Evolutionary conservation across 208 protist species (phyloP).

Genomic region (Angomonas ambiguus): DNA sequence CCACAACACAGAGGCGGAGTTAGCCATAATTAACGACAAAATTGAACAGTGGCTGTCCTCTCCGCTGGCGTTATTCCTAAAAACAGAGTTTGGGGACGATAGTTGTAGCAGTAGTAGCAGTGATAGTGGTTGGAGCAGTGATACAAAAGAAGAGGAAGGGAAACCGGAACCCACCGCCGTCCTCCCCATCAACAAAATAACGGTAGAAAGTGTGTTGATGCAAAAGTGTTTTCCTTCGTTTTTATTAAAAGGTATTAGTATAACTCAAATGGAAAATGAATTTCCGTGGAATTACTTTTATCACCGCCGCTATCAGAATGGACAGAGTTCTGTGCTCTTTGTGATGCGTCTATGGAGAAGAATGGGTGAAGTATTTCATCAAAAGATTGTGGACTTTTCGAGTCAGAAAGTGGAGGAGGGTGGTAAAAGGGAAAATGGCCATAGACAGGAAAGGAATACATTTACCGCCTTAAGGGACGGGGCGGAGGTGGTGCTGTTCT

Average conservation of each 20-base stretch:
- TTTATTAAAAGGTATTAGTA: neutral
- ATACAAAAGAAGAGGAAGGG: no score
- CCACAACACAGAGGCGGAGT: neutral
- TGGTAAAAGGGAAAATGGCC: no score
- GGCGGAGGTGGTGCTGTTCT: neutral
- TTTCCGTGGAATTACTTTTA: neutral
- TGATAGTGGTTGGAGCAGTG: neutral
- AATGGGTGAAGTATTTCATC: neutral
- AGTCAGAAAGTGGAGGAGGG: no score
- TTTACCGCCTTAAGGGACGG: neutral
- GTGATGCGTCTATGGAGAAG: neutral
- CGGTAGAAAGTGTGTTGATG: neutral
- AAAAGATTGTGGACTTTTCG: no score
- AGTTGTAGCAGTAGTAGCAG: neutral
- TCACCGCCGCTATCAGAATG: no score
- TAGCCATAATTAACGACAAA: slow-evolving; percentile 2
- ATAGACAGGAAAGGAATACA: neutral
- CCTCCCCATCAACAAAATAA: no score
- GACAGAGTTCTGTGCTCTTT: neutral
- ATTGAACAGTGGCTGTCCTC: neutral
- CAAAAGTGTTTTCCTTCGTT: slow-evolving; percentile 2
- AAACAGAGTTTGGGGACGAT: neutral
- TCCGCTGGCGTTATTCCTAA: neutral
- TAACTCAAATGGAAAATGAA: slow-evolving; percentile 1
- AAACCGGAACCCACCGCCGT: no score